Percentiles rank a stretch among this genome's conserved stretches.
Evolutionary conservation across 176 grass and related monocot genomes (phyloP).

Genomic region (Leersia perrieri): DNA sequence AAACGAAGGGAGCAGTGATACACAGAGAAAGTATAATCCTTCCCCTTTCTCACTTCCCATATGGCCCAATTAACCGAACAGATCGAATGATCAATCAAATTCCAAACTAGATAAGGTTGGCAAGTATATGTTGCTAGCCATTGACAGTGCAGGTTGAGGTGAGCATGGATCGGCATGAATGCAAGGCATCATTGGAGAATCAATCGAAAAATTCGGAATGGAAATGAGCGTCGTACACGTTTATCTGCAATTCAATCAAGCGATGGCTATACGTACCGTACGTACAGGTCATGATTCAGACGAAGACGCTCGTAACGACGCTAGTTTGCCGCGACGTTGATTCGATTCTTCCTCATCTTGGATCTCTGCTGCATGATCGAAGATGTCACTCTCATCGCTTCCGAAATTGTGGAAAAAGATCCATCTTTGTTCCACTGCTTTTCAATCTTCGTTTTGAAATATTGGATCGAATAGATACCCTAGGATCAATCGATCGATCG

Average conservation of each 20-base stretch:
- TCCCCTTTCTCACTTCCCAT: neutral
- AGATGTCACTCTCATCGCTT: too few relatives aligned
- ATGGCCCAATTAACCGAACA: neutral
- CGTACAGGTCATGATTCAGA: neutral
- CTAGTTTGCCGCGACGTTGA: too few relatives aligned
- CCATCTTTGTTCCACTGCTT: too few relatives aligned
- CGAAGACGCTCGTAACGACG: too few relatives aligned
- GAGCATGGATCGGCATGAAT: constrained; percentile 1
- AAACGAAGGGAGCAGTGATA: too few relatives aligned
- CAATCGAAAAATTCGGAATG: neutral
- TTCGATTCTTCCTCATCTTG: too few relatives aligned
- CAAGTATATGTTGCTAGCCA: neutral
- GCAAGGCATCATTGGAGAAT: neutral
- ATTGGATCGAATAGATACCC: neutral
- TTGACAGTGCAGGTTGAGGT: neutral
- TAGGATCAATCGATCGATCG: neutral
- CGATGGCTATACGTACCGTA: too few relatives aligned
- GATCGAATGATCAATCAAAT: neutral
- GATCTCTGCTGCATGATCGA: too few relatives aligned
- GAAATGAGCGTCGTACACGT: neutral
- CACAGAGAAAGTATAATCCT: too few relatives aligned
- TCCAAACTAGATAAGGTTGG: neutral
- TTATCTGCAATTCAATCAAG: too few relatives aligned
- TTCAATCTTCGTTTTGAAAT: neutral
- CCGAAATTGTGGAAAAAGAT: too few relatives aligned